These are phyloP conservation scores for Imleria badia DNA, from an alignment of 768 basidiomycete species.

Conservation along the genomic window DNA sequence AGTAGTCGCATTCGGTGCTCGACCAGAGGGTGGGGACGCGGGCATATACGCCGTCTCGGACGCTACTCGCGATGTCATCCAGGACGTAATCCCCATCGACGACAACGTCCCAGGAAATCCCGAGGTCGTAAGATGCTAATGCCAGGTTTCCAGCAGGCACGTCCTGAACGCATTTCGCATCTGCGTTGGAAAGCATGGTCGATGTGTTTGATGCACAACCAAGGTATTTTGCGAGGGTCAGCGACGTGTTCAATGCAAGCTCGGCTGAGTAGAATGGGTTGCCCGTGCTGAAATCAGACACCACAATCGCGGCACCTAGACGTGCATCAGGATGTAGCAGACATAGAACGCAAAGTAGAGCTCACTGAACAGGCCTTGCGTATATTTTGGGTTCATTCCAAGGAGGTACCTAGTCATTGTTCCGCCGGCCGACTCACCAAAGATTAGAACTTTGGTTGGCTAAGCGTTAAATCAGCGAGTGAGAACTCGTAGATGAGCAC, in stretches of 20 bases:
- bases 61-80: conserved; percentile 11
- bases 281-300: conserved; percentile 14
- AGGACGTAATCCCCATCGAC: conserved; percentile 20
- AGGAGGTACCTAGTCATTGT: conserved; percentile 17
- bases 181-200: not conserved
- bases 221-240: conserved; percentile 16
- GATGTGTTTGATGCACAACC: conserved; percentile 17
- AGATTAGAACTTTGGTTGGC: conserved; percentile 16
- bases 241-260: conserved; percentile 11
- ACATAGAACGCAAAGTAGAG: not conserved
- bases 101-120: conserved; percentile 10
- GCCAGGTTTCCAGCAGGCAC: conserved; percentile 7
- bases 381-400: conserved; percentile 16
- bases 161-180: conserved; percentile 4
- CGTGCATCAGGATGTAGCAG: not conserved
- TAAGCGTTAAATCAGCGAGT: not conserved
- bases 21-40: conserved; percentile 20
- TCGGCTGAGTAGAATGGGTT: conserved; percentile 15
- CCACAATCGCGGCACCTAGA: conserved; percentile 16
- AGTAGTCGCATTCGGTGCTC: conserved; percentile 15
- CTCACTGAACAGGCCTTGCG: conserved; percentile 20
- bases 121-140: conserved; percentile 4
- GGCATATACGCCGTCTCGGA: conserved; percentile 13
- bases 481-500: not conserved
- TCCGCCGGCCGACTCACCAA: conserved; percentile 24